Conservation (phyloP, 208 protist species). For the Novymonas esmeraldas region DNA sequence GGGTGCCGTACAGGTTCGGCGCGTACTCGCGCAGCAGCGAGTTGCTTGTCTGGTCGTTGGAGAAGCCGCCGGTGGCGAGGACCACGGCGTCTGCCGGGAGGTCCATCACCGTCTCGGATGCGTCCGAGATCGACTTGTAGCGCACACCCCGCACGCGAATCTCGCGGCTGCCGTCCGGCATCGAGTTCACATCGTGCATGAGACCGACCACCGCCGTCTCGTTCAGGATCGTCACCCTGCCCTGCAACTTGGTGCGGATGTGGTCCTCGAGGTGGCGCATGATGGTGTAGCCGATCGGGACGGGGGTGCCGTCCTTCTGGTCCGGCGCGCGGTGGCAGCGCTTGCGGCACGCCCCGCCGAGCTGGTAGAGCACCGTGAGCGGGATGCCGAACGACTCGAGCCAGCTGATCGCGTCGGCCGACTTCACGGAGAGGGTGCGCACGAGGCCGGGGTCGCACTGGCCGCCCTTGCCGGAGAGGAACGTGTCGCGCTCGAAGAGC, state of each 20-base stretch:
- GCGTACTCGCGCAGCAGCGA: constrained; percentile 86
- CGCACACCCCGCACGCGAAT: constrained; percentile 57
- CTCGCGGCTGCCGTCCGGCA: constrained; percentile 46
- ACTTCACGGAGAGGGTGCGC: constrained; percentile 59
- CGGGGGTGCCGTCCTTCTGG: constrained; percentile 61
- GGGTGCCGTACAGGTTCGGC: constrained; percentile 66
- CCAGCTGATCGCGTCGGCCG: constrained; percentile 64
- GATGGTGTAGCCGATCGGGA: constrained; percentile 86
- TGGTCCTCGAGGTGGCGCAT: constrained; percentile 68
- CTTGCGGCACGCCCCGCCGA: constrained; percentile 88
- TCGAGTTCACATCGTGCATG: constrained; percentile 29
- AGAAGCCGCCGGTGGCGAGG: constrained; percentile 91
- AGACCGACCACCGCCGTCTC: constrained; percentile 45
- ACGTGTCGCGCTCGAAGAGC: constrained; percentile 70
- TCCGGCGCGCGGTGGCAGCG: constrained; percentile 88
- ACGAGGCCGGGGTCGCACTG: constrained; percentile 66
- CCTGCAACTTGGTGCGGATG: constrained; percentile 52
- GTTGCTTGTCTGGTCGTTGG: constrained; percentile 46
- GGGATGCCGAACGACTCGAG: constrained; percentile 70
- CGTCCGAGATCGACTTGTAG: constrained; percentile 37
- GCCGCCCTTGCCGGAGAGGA: constrained; percentile 49
- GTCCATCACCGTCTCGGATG: constrained; percentile 28
- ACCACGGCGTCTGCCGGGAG: constrained; percentile 75
- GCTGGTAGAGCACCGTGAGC: constrained; percentile 78
- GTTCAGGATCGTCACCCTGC: constrained; percentile 53